These are phyloP conservation scores for Claviceps quebecensis DNA, from an alignment of 2,329 filamentous ascomycete genomes.

Conservation along the genomic window DNA sequence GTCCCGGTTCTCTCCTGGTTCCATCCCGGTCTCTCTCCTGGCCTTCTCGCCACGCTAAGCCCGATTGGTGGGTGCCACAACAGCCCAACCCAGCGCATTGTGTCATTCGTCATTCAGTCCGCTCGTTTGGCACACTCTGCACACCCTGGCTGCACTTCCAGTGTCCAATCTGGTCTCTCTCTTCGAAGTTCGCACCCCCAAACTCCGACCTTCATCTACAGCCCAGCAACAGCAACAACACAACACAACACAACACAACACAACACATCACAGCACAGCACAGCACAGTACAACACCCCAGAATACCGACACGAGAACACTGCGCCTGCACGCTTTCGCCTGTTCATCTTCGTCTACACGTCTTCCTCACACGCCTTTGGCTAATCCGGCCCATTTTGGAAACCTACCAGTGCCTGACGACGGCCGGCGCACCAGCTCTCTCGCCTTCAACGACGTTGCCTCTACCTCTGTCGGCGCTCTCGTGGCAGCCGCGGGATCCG, in stretches of 20 bases:
- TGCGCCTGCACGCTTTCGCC: background rate
- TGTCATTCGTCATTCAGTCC: conserved; percentile 7
- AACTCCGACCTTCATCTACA: background rate
- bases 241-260: no score
- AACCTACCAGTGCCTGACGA: background rate
- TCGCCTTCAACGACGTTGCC: background rate
- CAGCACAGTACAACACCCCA: no score
- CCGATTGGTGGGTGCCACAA: conserved; percentile 6
- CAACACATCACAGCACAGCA: no score
- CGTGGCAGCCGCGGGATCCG: conserved; percentile 4
- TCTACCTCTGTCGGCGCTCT: background rate
- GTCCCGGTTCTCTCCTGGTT: background rate
- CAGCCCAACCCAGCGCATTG: conserved; percentile 6
- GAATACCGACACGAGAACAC: background rate
- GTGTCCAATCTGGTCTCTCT: conserved; percentile 4
- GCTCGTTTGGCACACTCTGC: conserved; percentile 2
- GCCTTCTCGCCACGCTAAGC: conserved; percentile 1
- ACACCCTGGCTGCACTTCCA: background rate
- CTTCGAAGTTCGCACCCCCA: background rate
- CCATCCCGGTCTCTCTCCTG: background rate
- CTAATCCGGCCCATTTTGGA: background rate
- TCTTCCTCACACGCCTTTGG: background rate
- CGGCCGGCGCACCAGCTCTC: background rate
- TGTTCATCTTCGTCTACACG: background rate
- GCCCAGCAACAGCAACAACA: background rate